Evolutionary conservation across 2,329 filamentous ascomycete species (phyloP).

Genomic region (Claviceps humidiphila): DNA sequence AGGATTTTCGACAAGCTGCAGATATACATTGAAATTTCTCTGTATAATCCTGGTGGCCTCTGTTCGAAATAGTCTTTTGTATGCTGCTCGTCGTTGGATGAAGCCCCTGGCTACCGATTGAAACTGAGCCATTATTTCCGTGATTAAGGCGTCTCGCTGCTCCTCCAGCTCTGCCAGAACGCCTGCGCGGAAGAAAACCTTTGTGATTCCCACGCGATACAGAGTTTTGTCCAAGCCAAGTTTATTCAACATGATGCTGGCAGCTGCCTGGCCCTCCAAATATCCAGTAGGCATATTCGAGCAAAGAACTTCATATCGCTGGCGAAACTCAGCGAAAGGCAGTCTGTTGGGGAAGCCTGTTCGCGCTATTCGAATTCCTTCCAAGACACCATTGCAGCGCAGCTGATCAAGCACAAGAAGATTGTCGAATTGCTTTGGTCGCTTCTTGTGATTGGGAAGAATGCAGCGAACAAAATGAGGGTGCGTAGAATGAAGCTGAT

Average conservation of each 20-base stretch:
- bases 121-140: conserved; percentile 85
- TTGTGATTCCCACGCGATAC: conserved; percentile 88
- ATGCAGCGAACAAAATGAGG: conserved; percentile 98
- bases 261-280: conserved; percentile 76
- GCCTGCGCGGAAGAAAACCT: conserved; percentile 95
- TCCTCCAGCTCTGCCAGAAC: conserved; percentile 95
- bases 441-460: conserved; percentile 94
- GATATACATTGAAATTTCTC: conserved; percentile 82
- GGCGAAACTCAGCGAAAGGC: conserved; percentile 83
- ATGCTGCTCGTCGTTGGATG: conserved; percentile 71
- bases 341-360: conserved; percentile 94
- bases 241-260: conserved; percentile 77
- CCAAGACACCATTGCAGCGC: conserved; percentile 98
- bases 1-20: conserved; percentile 78
- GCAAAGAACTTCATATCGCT: conserved; percentile 91
- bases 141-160: conserved; percentile 81
- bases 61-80: conserved; percentile 86
- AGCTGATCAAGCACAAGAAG: conserved; percentile 92
- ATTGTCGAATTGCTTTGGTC: conserved; percentile 81
- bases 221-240: conserved; percentile 72
- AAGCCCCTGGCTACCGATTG: conserved; percentile 88
- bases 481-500: conserved; percentile 85
- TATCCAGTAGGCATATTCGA: conserved; percentile 79
- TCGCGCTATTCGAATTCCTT: conserved; percentile 91
- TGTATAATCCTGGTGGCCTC: conserved; percentile 94